Base-by-base conservation (phyloP, 345 rosid genomes). In the Acer yangbiense region DNA sequence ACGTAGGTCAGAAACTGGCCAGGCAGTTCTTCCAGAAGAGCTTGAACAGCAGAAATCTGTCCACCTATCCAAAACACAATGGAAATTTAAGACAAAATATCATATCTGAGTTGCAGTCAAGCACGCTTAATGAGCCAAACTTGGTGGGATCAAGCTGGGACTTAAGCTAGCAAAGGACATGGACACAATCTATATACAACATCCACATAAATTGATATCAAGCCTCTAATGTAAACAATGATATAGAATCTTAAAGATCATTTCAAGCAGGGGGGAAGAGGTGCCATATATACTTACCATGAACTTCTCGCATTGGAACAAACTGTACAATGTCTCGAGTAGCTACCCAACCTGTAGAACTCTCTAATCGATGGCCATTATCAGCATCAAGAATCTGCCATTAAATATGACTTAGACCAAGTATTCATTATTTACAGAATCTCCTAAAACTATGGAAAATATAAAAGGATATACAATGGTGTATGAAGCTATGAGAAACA, bases 301-400 rank as follows among this genome's bases (percentile, higher is more conserved):
- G 91, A 67, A 93, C 88, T 77, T 89, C 91, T 70, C 85, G 87
- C 97, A 93, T 85, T 0, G 98, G 95, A 23, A 95, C 93, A 55
- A 95, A 93, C 57, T 95, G 98, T 69, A 93, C 97, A 12, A 93
- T 91, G 79, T 95, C 98, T 52, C 98, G 76, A 2, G 98, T 88
- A 78, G 98, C 97, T 70, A 91, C 63, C 65, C 94, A 86, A 69
- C 90, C 94, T 0, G 89, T 89, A 44, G 93, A 86, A 72, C 98
- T 95, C 86, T 95, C 95, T 73, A 93, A 83, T 69, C 91, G 84
- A 14, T 25, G 13, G 67, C 98, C 98, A 16, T 90, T 83, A 74
- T 93, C 98, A 44, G 93, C 98, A 85, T 93, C 98, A 80, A 93
- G 94, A 73, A 86, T 80, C 98, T 95, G 86, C 6, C 29, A 75